Conservation (phyloP, 208 protist genomes). For the Angomonas ambiguus region DNA sequence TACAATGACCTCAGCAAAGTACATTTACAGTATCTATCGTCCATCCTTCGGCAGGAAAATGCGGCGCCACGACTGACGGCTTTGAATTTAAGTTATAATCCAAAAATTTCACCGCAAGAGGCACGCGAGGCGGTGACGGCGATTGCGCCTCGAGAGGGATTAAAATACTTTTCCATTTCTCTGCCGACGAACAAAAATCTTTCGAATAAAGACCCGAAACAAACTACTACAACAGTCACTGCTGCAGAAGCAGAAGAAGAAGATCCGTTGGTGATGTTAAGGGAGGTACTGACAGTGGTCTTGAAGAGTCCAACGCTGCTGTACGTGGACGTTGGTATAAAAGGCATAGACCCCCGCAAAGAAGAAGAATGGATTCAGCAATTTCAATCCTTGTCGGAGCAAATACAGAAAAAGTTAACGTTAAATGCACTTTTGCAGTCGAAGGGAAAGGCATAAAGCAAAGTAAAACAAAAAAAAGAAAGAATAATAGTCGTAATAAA, state of each 20-base stretch:
- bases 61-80: slow-evolving; percentile 16
- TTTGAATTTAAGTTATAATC: slow-evolving; percentile 43
- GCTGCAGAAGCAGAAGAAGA: too few species aligned
- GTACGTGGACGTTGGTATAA: slow-evolving; percentile 30
- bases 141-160: slow-evolving; percentile 17
- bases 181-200: slow-evolving; percentile 7
- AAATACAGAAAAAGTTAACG: slow-evolving; percentile 41
- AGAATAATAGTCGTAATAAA: background rate
- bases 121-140: slow-evolving; percentile 21
- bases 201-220: background rate
- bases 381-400: slow-evolving; percentile 13
- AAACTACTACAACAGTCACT: background rate
- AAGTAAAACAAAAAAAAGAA: background rate
- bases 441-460: background rate
- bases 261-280: slow-evolving; percentile 16
- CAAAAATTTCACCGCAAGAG: slow-evolving; percentile 22
- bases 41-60: background rate
- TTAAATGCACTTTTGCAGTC: slow-evolving; percentile 40
- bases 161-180: slow-evolving; percentile 28
- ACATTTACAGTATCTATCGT: slow-evolving; percentile 24
- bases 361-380: background rate
- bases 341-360: slow-evolving; percentile 5
- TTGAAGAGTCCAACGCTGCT: slow-evolving; percentile 31
- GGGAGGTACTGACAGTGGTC: slow-evolving; percentile 25
- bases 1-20: slow-evolving; percentile 61